phyloP scores from a whole-genome alignment of 306 rosid species.

The Rosa multiflora region DNA sequence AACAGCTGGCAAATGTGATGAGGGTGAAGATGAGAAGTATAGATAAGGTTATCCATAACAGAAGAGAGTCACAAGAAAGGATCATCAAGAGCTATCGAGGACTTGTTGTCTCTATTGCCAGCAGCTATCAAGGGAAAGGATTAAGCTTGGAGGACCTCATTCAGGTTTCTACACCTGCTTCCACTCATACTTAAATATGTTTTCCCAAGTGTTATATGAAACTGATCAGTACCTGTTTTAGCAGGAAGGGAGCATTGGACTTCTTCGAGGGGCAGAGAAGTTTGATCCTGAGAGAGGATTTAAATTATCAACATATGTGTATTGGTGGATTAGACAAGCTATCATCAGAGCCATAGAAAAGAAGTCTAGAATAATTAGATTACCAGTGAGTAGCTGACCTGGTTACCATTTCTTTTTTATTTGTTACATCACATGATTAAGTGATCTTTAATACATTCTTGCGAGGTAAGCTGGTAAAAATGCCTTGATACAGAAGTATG shows the following conservation, averaged over 20 bases:
- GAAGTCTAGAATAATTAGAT: constrained; percentile 65
- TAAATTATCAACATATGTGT: constrained; percentile 76
- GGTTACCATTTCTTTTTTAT: constrained; percentile 4
- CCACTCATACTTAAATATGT: constrained; percentile 22
- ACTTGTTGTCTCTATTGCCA: constrained; percentile 68
- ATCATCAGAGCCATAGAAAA: constrained; percentile 65
- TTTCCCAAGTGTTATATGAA: constrained; percentile 5
- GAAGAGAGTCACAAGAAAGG: constrained; percentile 58
- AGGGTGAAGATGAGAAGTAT: constrained; percentile 36
- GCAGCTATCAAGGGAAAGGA: constrained; percentile 68
- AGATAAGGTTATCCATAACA: constrained; percentile 46
- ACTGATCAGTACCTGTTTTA: constrained; percentile 18
- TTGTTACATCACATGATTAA: neutral
- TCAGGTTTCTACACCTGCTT: constrained; percentile 51
- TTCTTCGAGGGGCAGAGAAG: constrained; percentile 69
- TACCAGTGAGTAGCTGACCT: constrained; percentile 63
- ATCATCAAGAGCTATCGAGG: constrained; percentile 49
- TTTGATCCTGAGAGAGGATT: constrained; percentile 70
- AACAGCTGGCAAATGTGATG: constrained; percentile 33
- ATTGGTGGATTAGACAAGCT: constrained; percentile 92
- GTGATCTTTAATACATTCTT: neutral
- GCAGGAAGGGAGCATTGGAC: constrained; percentile 90
- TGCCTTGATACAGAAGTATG: constrained; percentile 46
- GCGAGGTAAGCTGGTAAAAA: constrained; percentile 36
- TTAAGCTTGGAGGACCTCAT: constrained; percentile 73